Evolutionary conservation across 2,329 filamentous ascomycete genomes (phyloP).

Genomic region (Reticulascus tulasneorum): DNA sequence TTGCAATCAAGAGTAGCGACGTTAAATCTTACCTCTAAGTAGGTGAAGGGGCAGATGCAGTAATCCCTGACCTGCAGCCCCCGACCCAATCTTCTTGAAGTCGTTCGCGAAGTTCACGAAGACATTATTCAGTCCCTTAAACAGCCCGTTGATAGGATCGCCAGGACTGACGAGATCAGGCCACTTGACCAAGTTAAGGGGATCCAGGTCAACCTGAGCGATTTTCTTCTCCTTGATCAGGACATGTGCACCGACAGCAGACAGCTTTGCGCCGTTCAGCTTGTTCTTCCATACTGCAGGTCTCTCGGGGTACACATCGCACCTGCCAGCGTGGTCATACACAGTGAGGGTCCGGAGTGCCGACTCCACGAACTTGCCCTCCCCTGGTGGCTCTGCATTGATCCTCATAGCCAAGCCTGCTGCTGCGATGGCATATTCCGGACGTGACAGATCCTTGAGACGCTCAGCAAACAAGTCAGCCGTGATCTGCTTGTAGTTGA

Average conservation of each 20-base stretch:
- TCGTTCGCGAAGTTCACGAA: not conserved
- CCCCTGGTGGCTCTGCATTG: slow-evolving; percentile 3
- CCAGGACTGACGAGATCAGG: slow-evolving; percentile 10
- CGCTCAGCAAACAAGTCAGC: not conserved
- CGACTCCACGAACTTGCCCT: slow-evolving; percentile 6
- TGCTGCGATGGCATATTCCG: slow-evolving; percentile 3
- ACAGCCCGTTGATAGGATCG: slow-evolving; percentile 7
- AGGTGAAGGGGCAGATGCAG: slow-evolving; percentile 1
- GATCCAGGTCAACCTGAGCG: slow-evolving; percentile 2
- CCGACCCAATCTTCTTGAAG: not conserved
- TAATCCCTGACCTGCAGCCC: too few relatives aligned
- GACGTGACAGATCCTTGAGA: slow-evolving; percentile 4
- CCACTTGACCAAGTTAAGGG: slow-evolving; percentile 9
- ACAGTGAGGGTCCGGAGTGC: not conserved
- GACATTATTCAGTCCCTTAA: not conserved
- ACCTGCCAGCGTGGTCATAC: slow-evolving; percentile 5
- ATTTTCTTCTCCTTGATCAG: slow-evolving; percentile 4
- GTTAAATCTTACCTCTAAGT: slow-evolving; percentile 6
- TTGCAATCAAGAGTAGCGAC: not conserved
- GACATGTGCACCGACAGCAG: slow-evolving; percentile 8
- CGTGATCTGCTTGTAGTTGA: slow-evolving; percentile 1
- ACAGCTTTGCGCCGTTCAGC: not conserved
- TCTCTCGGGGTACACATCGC: not conserved
- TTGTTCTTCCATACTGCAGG: slow-evolving; percentile 7
- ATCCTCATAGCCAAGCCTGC: not conserved